Conservation (phyloP, 176 grass and related monocot species). For the Ananas comosus region DNA sequence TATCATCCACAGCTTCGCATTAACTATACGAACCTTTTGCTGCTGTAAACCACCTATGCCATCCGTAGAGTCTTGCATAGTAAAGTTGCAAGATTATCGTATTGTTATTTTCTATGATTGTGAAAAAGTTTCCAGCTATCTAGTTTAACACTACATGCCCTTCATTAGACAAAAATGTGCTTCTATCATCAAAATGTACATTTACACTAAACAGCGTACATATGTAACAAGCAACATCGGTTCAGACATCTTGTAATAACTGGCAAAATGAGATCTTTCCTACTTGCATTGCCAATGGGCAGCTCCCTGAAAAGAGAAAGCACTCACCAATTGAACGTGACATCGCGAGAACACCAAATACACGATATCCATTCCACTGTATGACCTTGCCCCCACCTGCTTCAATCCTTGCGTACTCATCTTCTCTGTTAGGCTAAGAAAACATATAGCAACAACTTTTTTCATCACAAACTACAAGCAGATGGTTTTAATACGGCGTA, state of each 20-base stretch:
- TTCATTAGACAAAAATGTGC: background rate
- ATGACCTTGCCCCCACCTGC: conserved; percentile 84
- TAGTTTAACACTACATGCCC: background rate
- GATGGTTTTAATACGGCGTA: background rate
- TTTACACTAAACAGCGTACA: background rate
- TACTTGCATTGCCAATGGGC: background rate
- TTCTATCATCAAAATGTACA: background rate
- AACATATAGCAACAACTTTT: conserved; percentile 4
- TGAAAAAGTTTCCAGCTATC: background rate
- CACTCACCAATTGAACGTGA: conserved; percentile 87
- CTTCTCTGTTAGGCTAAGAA: conserved; percentile 89
- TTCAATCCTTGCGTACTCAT: conserved; percentile 89
- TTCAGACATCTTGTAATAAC: background rate
- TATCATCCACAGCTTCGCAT: too few species aligned
- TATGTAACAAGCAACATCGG: background rate
- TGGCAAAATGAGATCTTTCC: background rate
- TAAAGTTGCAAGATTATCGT: background rate
- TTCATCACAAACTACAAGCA: background rate
- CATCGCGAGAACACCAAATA: conserved; percentile 97
- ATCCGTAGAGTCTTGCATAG: background rate
- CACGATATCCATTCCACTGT: conserved; percentile 97
- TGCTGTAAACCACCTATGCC: background rate
- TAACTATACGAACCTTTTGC: background rate
- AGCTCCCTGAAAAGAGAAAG: background rate
- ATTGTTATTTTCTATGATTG: background rate